These are phyloP conservation scores for Trichosanthes cucumerina DNA, from an alignment of 306 rosid species.

Conservation along the genomic window DNA sequence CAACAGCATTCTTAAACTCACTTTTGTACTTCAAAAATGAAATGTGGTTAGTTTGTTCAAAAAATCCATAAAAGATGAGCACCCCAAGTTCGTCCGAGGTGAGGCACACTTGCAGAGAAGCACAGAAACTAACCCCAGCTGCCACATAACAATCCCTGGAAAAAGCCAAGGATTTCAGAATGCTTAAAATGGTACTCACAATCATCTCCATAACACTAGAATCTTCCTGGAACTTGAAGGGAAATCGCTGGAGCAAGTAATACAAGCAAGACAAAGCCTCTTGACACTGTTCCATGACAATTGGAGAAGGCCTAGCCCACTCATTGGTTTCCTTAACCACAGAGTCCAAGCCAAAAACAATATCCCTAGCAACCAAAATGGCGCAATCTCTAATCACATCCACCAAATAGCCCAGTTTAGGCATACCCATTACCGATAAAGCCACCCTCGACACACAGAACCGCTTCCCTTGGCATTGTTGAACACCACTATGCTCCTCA, in stretches of 20 bases:
- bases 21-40: constrained; percentile 15
- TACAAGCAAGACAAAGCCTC: constrained; percentile 90
- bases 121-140: constrained; percentile 82
- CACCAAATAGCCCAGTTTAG: constrained; percentile 58
- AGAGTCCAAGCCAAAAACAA: constrained; percentile 30
- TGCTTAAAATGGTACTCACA: constrained; percentile 39
- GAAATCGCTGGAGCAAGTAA: constrained; percentile 82
- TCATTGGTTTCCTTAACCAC: constrained; percentile 50
- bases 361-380: constrained; percentile 45
- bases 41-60: constrained; percentile 23
- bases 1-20: constrained; percentile 27
- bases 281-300: constrained; percentile 92
- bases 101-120: constrained; percentile 64
- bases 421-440: constrained; percentile 62
- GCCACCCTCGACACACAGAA: constrained; percentile 63
- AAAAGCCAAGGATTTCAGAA: constrained; percentile 53
- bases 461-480: constrained; percentile 23
- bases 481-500: constrained; percentile 25
- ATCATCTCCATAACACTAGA: constrained; percentile 37
- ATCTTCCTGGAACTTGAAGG: constrained; percentile 37
- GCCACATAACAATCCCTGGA: constrained; percentile 90
- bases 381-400: constrained; percentile 59
- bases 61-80: constrained; percentile 51
- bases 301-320: constrained; percentile 66
- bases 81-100: constrained; percentile 58